Evolutionary conservation across 1,139 yeast species (phyloP).

Genomic region (Protomyces gravidus): DNA sequence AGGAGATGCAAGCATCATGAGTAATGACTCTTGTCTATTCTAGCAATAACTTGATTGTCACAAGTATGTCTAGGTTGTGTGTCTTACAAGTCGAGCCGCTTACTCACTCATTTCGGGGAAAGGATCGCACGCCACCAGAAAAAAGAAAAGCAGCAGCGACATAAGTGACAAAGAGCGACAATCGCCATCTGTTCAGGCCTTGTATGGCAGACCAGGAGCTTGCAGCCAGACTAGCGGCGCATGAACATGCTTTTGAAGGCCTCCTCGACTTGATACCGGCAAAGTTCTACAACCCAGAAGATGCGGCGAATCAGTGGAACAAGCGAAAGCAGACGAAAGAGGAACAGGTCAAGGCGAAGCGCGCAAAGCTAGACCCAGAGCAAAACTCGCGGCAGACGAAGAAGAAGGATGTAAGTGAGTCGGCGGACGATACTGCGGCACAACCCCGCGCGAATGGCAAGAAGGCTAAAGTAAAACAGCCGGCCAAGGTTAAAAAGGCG

Average conservation of each 20-base stretch:
- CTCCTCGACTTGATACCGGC: slow-evolving; percentile 88
- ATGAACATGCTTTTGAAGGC: slow-evolving; percentile 86
- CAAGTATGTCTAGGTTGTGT: too few relatives aligned
- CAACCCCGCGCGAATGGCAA: not conserved
- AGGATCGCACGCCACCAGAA: not conserved
- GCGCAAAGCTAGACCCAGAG: slow-evolving; percentile 73
- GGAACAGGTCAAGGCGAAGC: slow-evolving; percentile 58
- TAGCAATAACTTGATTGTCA: too few relatives aligned
- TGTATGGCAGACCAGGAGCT: slow-evolving; percentile 19
- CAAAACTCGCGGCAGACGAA: slow-evolving; percentile 1
- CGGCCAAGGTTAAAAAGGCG: slow-evolving; percentile 42
- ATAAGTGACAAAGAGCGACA: not conserved
- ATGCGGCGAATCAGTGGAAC: slow-evolving; percentile 71
- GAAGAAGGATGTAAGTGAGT: not conserved
- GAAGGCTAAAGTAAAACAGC: slow-evolving; percentile 45
- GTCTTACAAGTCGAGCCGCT: too few relatives aligned
- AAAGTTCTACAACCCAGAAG: slow-evolving; percentile 76
- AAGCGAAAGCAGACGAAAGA: slow-evolving; percentile 63
- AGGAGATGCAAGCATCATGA: slow-evolving; percentile 8
- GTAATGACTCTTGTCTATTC: too few relatives aligned
- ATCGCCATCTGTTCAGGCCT: not conserved
- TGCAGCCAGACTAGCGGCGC: slow-evolving; percentile 57
- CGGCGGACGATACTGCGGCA: not conserved
- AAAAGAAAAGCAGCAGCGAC: not conserved
- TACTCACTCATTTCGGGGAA: too few relatives aligned